Evolutionary conservation across 192 early-diverging fungal genomes (phyloP).

Genomic region (Backusella luteola): DNA sequence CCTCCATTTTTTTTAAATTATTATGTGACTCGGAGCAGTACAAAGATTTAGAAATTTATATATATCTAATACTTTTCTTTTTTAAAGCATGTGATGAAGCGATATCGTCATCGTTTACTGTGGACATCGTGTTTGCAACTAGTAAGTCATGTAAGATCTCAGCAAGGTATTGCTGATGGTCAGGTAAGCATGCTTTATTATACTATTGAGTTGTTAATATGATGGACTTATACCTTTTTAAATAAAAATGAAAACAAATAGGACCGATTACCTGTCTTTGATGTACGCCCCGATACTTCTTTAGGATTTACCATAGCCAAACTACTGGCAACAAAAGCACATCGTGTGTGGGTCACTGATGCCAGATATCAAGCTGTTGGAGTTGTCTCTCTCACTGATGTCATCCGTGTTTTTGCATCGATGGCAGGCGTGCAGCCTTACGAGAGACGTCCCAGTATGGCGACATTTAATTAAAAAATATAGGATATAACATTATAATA

Average conservation of each 20-base stretch:
- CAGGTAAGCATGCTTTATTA: constrained; percentile 36
- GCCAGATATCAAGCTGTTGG: constrained; percentile 54
- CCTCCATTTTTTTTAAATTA: constrained; percentile 2
- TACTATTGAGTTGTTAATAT: background rate
- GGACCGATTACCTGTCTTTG: constrained; percentile 71
- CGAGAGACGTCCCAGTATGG: background rate
- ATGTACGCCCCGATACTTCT: constrained; percentile 65
- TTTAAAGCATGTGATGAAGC: constrained; percentile 30
- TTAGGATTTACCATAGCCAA: constrained; percentile 70
- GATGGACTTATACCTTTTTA: background rate
- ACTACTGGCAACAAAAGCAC: constrained; percentile 73
- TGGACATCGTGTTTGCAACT: constrained; percentile 61
- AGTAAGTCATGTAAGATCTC: constrained; percentile 53
- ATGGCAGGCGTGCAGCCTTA: background rate
- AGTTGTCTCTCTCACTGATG: constrained; percentile 76
- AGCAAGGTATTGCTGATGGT: constrained; percentile 67
- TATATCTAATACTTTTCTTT: background rate
- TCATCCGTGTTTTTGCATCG: constrained; percentile 45
- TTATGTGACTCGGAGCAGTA: constrained; percentile 3
- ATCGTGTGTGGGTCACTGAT: constrained; percentile 78
- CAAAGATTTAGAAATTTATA: constrained; percentile 1
- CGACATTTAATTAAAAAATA: constrained; percentile 2
- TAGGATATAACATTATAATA: background rate
- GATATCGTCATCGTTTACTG: constrained; percentile 43
- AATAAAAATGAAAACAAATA: constrained; percentile 16